These are phyloP conservation scores for Tothia fuscella DNA, from an alignment of 2,329 filamentous ascomycete species.

Conservation along the genomic window DNA sequence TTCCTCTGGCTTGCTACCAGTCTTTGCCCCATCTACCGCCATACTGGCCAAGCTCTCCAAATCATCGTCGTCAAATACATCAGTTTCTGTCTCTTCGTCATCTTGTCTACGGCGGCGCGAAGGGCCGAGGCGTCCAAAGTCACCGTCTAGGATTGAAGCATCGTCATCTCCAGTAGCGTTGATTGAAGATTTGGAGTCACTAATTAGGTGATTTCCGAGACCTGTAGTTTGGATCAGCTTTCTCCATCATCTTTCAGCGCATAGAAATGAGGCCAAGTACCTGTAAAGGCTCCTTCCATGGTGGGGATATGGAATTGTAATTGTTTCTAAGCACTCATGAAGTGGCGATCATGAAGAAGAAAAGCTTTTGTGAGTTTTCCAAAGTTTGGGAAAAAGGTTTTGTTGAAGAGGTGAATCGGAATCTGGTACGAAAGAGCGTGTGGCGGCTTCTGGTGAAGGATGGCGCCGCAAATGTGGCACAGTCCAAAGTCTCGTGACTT, in stretches of 20 bases:
- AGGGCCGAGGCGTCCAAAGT: constrained; percentile 40
- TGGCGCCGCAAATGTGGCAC: no score
- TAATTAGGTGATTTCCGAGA: constrained; percentile 75
- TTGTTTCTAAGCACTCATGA: no score
- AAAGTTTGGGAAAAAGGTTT: no score
- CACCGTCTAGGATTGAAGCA: constrained; percentile 66
- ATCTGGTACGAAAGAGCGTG: no score
- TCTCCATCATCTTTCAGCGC: neutral
- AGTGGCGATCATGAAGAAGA: no score
- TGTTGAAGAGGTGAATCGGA: no score
- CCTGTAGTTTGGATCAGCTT: constrained; percentile 29
- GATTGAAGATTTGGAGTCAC: constrained; percentile 73
- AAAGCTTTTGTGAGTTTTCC: no score
- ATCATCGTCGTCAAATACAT: constrained; percentile 64
- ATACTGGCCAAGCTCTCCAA: constrained; percentile 56
- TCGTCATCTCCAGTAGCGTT: constrained; percentile 83
- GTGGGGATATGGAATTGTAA: no score
- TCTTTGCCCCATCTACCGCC: constrained; percentile 63
- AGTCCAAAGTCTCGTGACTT: no score
- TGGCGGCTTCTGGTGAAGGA: no score
- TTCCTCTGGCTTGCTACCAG: constrained; percentile 55
- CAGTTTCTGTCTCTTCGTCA: constrained; percentile 74
- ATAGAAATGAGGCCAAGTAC: no score
- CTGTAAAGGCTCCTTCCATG: constrained; percentile 6
- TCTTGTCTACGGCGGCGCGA: constrained; percentile 61